Evolutionary conservation across 2,329 filamentous ascomycete genomes (phyloP).

Genomic region (Venturia aucupariae): DNA sequence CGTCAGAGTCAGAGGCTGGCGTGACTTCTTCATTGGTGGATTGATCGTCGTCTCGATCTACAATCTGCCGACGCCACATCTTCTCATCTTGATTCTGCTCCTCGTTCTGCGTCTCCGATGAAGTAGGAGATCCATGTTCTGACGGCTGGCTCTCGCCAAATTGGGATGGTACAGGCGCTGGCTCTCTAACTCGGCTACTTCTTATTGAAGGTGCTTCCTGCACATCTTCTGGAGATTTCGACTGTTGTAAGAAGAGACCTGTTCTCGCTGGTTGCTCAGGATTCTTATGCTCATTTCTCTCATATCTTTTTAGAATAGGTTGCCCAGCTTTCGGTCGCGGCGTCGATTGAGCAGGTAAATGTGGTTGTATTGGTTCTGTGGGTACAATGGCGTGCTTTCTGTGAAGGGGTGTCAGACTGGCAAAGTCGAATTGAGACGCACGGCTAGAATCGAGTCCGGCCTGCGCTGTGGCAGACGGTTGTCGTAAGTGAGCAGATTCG

Average conservation of each 20-base stretch:
- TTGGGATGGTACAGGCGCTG: background rate
- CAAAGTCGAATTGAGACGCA: conserved; percentile 1
- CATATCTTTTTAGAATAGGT: background rate
- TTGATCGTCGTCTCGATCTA: background rate
- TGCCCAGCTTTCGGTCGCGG: background rate
- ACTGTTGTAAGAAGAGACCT: background rate
- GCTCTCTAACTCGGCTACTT: background rate
- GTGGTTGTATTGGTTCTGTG: background rate
- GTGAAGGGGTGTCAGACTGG: conserved; percentile 9
- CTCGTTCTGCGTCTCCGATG: background rate
- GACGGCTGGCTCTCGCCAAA: background rate
- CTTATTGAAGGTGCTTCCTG: background rate
- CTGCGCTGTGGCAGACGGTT: background rate
- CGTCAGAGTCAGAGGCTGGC: conserved; percentile 15
- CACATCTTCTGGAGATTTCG: background rate
- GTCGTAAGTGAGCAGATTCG: background rate
- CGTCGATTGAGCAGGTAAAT: background rate
- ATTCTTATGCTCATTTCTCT: background rate
- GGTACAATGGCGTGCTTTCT: background rate
- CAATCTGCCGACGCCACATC: conserved; percentile 8
- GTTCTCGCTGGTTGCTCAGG: background rate
- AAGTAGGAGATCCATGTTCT: background rate
- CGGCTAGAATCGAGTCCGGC: background rate
- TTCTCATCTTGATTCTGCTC: conserved; percentile 10
- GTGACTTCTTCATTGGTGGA: background rate